Percentiles rank a stretch among this genome's conserved stretches.
Conservation (phyloP, 441 rosid genomes). For the Sinapis alba region DNA sequence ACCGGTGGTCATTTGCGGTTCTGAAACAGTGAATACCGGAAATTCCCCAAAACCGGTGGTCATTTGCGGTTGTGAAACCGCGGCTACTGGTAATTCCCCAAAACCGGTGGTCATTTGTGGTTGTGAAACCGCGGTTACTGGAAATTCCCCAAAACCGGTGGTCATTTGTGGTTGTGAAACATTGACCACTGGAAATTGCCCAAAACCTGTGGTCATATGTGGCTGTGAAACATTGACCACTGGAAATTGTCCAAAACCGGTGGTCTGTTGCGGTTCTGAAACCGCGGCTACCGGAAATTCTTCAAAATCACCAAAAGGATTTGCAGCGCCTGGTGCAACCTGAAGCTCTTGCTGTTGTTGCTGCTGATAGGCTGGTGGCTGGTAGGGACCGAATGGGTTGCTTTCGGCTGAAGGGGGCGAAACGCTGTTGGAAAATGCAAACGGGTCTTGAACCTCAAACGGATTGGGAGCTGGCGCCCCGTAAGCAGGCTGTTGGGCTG, state of each 20-base stretch:
- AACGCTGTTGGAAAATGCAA: conserved; percentile 49
- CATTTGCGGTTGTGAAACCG: neutral
- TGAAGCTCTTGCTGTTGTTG: conserved; percentile 45
- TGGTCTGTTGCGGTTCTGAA: neutral
- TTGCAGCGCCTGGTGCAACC: conserved; percentile 40
- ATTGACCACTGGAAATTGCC: neutral
- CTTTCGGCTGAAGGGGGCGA: conserved; percentile 52
- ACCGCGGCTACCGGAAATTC: conserved; percentile 36
- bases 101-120: neutral
- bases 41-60: conserved; percentile 1
- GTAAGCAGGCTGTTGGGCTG: conserved; percentile 67
- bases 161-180: neutral
- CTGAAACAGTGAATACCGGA: neutral
- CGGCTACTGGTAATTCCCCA: neutral
- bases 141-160: neutral
- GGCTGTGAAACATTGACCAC: neutral
- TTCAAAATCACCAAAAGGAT: conserved; percentile 47
- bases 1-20: neutral
- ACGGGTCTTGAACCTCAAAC: conserved; percentile 79
- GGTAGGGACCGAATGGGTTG: conserved; percentile 71
- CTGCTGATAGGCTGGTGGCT: conserved; percentile 60
- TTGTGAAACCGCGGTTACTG: neutral
- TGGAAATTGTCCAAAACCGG: neutral
- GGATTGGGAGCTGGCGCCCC: conserved; percentile 82
- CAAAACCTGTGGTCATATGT: neutral